Evolutionary conservation across 495 filamentous ascomycete species (phyloP).

Genomic region (Penicillium tannophilum): DNA sequence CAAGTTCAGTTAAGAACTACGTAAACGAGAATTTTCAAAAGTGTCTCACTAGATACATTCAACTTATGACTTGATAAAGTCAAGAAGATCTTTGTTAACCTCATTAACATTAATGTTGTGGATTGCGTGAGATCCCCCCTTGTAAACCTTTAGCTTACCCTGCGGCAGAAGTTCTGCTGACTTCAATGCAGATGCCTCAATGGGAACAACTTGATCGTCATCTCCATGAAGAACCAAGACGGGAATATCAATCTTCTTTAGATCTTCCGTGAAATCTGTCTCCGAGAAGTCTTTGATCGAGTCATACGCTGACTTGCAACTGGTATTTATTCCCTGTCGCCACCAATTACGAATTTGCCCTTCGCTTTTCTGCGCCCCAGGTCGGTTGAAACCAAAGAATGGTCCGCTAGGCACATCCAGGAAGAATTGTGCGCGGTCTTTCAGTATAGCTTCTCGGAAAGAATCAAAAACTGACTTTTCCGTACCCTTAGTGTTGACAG

Average conservation of each 20-base stretch:
- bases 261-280: slow-evolving; percentile 43
- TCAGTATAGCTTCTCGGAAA: slow-evolving; percentile 35
- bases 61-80: slow-evolving; percentile 24
- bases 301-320: slow-evolving; percentile 41
- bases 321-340: slow-evolving; percentile 42
- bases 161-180: slow-evolving; percentile 38
- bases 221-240: slow-evolving; percentile 42
- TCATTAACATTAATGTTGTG: slow-evolving; percentile 39
- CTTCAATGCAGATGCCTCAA: slow-evolving; percentile 30
- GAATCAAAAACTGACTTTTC: slow-evolving; percentile 39
- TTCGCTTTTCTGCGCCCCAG: slow-evolving; percentile 33
- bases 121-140: slow-evolving; percentile 39
- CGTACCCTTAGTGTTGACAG: slow-evolving; percentile 32
- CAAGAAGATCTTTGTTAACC: slow-evolving; percentile 40
- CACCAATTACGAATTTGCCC: slow-evolving; percentile 45
- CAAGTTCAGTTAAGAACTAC: too few species aligned
- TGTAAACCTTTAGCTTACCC: slow-evolving; percentile 41
- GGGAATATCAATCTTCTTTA: slow-evolving; percentile 43
- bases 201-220: slow-evolving; percentile 43
- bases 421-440: slow-evolving; percentile 43
- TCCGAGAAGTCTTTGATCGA: slow-evolving; percentile 41
- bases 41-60: background rate
- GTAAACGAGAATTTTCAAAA: background rate
- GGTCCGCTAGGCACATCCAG: slow-evolving; percentile 42
- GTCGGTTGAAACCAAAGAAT: slow-evolving; percentile 48